Evolutionary conservation across 768 basidiomycete species (phyloP).

Genomic region (Lentinula boryana): DNA sequence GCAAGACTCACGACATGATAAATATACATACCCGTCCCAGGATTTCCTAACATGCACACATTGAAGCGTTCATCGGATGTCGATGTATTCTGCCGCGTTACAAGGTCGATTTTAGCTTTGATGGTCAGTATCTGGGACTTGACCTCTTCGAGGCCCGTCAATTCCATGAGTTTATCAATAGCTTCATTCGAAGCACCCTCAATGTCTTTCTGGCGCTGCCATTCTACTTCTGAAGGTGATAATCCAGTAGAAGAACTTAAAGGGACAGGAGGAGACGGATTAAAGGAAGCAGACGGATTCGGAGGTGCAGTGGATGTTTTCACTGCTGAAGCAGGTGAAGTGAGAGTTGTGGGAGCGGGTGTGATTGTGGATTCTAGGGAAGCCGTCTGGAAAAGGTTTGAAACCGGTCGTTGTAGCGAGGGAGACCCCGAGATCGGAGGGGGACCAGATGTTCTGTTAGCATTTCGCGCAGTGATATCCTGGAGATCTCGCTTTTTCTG

Average conservation of each 20-base stretch:
- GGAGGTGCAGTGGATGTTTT: background rate
- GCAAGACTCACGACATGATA: background rate
- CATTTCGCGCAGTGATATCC: conserved; percentile 13
- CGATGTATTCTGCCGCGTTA: conserved; percentile 45
- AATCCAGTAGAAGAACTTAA: background rate
- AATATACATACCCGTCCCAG: conserved; percentile 54
- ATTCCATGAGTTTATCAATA: conserved; percentile 64
- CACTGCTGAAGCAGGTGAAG: background rate
- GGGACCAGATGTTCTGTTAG: background rate
- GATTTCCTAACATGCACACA: conserved; percentile 62
- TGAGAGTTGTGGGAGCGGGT: background rate
- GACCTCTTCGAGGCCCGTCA: conserved; percentile 66
- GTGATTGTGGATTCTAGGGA: background rate
- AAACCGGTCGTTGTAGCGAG: background rate
- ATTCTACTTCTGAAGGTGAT: conserved; percentile 33
- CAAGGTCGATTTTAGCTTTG: conserved; percentile 52
- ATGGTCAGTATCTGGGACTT: conserved; percentile 53
- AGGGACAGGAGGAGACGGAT: too few species aligned
- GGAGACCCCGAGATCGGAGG: background rate
- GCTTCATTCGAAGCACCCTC: conserved; percentile 45
- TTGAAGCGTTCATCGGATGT: conserved; percentile 56
- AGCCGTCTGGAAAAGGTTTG: background rate
- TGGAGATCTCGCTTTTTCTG: conserved; percentile 45
- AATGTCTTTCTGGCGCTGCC: conserved; percentile 52
- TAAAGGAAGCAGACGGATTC: background rate